Base-by-base conservation (phyloP, 2,329 filamentous ascomycete species). In the Fusarium acutatum region DNA sequence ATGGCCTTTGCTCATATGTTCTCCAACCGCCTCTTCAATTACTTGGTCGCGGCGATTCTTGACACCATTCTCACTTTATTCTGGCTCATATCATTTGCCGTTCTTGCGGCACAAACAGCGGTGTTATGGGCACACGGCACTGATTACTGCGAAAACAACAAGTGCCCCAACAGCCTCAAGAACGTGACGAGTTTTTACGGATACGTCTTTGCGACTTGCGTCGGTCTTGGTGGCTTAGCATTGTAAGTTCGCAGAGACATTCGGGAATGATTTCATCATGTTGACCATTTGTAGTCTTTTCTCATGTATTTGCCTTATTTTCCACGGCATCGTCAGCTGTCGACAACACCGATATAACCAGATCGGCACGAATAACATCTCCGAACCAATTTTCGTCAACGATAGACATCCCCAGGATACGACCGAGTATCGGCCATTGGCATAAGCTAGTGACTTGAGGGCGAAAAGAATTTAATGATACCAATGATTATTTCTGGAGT, bases 21-120 rank as follows among this genome's bases (percentile, higher is more conserved):
- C 28, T 76, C 80, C 2, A 81, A 83, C n/a, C 78, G 78, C 6
- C 74, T 82, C 26, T 88, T 86, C 79, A 90, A 89, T 78, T 87
- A 87, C 79, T 89, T 86, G 84, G 85, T 86, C 32, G 81, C 87
- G 13, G 78, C 90, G 7, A 81, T 81, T 28, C 80, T 90, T 41
- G 88, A 90, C 70, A 83, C 86, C 26, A 83, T 86, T 64, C 83
- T 87, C 35, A 77, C 87, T 60, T 67, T 90, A 62, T 86, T 90
- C 78, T 90, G 88, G 88, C 80, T 88, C 40, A 73, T 80, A 58
- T 81, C 83, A 3, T 85, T 87, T 44, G 83, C 82, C 18, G 72
- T 85, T 22, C 76, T 85, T 15, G 84, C 84, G 13, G 54, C 73
- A 26, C 74, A 82, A 46, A 80, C 83, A 17, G 80, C 80, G 4